Evolutionary conservation across 768 basidiomycete species (phyloP).

Genomic region (Ephemerocybe angulata): DNA sequence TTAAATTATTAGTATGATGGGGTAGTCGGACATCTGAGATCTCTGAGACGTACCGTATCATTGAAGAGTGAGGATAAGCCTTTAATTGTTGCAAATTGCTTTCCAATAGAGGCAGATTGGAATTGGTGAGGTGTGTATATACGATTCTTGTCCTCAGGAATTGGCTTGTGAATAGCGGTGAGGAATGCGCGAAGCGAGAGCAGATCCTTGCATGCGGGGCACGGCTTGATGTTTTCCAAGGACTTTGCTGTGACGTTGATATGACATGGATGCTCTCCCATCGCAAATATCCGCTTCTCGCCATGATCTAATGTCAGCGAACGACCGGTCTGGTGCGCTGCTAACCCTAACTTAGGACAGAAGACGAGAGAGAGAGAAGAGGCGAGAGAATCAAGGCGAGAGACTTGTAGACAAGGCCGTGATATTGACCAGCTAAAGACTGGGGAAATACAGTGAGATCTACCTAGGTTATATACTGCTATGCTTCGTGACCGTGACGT

Average conservation of each 20-base stretch:
- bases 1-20: background rate
- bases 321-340: too few relatives aligned
- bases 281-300: background rate
- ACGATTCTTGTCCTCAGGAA: background rate
- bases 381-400: too few relatives aligned
- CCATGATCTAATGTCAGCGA: too few relatives aligned
- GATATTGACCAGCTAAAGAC: too few relatives aligned
- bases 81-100: background rate
- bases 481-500: too few relatives aligned
- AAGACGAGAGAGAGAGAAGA: too few relatives aligned
- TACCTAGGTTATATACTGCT: too few relatives aligned
- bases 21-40: background rate
- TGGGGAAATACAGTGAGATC: too few relatives aligned
- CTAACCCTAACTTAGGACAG: too few relatives aligned
- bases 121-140: background rate
- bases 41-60: background rate
- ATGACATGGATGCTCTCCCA: background rate
- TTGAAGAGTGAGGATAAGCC: background rate
- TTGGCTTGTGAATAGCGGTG: background rate
- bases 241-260: background rate
- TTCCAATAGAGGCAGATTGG: background rate
- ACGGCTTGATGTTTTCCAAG: background rate
- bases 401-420: too few relatives aligned
- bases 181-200: background rate
- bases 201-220: background rate